phyloP scores from a whole-genome alignment of 2,329 filamentous ascomycete species.

The Zasmidium angulare region DNA sequence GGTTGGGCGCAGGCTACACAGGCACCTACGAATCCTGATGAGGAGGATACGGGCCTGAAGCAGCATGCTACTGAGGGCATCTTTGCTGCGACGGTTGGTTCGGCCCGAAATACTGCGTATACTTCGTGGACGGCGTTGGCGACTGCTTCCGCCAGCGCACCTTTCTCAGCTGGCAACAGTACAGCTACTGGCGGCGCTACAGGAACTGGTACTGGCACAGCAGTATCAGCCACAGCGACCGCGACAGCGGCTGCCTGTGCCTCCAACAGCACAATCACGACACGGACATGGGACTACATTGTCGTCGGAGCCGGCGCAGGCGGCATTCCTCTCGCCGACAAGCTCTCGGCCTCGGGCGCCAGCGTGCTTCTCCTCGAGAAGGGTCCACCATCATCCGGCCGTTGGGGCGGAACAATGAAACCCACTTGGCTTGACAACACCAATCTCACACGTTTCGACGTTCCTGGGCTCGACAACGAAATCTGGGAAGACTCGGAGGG shows the following conservation, averaged over 20 bases:
- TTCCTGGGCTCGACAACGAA: constrained; percentile 69
- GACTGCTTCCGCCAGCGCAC: constrained; percentile 30
- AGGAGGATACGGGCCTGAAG: constrained; percentile 46
- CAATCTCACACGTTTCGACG: constrained; percentile 68
- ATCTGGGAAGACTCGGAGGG: constrained; percentile 65
- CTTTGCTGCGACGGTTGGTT: constrained; percentile 49
- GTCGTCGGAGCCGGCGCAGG: constrained; percentile 63
- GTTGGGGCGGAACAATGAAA: constrained; percentile 62
- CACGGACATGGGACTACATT: constrained; percentile 61
- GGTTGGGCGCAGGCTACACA: constrained; percentile 32
- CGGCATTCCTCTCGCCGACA: constrained; percentile 60
- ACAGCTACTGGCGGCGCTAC: not conserved
- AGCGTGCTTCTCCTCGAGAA: constrained; percentile 60
- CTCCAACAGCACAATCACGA: constrained; percentile 34
- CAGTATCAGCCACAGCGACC: constrained; percentile 27
- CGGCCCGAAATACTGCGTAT: constrained; percentile 47
- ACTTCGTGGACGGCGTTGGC: constrained; percentile 38
- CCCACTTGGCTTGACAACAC: constrained; percentile 62
- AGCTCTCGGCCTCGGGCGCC: constrained; percentile 63
- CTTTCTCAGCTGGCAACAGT: constrained; percentile 4
- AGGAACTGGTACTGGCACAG: constrained; percentile 14
- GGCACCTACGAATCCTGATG: constrained; percentile 30
- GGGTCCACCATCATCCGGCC: constrained; percentile 58
- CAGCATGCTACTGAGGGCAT: constrained; percentile 60
- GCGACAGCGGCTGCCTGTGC: constrained; percentile 27